Evolutionary conservation across 2,329 filamentous ascomycete species (phyloP).

Genomic region (Pseudogymnoascus sp.): DNA sequence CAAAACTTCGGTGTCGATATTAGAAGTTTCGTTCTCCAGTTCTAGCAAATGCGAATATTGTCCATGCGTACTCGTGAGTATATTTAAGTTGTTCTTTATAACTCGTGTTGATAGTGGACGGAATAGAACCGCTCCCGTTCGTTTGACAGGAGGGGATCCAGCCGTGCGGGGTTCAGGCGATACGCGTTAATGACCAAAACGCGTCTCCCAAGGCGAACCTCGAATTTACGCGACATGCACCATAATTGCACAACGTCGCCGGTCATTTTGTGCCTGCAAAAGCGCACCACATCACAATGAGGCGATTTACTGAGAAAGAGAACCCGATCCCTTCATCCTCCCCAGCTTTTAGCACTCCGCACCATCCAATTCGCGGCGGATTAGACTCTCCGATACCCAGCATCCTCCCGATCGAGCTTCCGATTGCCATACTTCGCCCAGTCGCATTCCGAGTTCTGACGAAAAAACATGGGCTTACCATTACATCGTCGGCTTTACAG

Average conservation of each 20-base stretch:
- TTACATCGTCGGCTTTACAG: slow-evolving; percentile 80
- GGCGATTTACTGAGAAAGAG: slow-evolving; percentile 1
- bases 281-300: background rate
- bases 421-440: slow-evolving; percentile 77
- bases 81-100: background rate
- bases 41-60: background rate
- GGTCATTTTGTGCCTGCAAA: background rate
- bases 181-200: slow-evolving; percentile 8
- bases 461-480: slow-evolving; percentile 91
- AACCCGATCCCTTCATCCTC: slow-evolving; percentile 79
- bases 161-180: background rate
- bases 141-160: background rate
- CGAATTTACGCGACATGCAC: slow-evolving; percentile 7
- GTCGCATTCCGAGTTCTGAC: slow-evolving; percentile 94
- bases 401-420: slow-evolving; percentile 83
- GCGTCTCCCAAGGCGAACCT: background rate
- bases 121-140: background rate
- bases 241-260: slow-evolving; percentile 1
- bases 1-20: background rate
- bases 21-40: background rate
- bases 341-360: slow-evolving; percentile 81
- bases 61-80: background rate
- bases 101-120: background rate
- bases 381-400: slow-evolving; percentile 27
- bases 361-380: slow-evolving; percentile 67